Base-by-base conservation (phyloP, 2,329 filamentous ascomycete species). In the Ophiocordyceps sinensis region DNA sequence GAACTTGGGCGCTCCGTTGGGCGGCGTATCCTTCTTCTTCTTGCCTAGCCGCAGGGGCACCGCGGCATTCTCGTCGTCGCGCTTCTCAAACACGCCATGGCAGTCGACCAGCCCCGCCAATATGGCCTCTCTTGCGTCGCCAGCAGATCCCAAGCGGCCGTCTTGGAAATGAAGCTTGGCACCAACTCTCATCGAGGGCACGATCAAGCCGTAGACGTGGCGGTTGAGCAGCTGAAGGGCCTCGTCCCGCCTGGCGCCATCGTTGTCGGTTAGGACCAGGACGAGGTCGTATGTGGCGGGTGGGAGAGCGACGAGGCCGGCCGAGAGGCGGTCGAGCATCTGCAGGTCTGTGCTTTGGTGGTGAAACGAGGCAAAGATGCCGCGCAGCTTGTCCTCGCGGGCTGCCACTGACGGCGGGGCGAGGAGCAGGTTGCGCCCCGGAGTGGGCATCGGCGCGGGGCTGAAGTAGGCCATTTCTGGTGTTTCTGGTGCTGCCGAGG, bases 321-420 rank as follows among this genome's bases (percentile, higher is more conserved):
- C 75, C 2, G 84, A 78, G 34, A 98, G 75, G 40, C 91, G 85
- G 65, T 98, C 91, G 46, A 98, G 82, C 91, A 98, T 98, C 62
- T 96, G 91, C 41, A 98, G 71, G 57, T 98, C 91, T 46, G 87
- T 89, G 37, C 73, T 68, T 47, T 72, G 66, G 56, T 86, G 81
- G 60, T 91, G 79, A 65, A 85, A 79, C 43, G 77, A 68, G 44
- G 77, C 70, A 53, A 94, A 75, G 46, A 91, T 70, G 49, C 68
- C 66, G 48, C 77, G 74, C 49, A 96, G 72, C 53, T 78, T 78
- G 50, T 85, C 80, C 50, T 88, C 85, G 62, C 94, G 82, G 42
- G 85, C 77, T 50, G 91, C 82, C 53, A 96, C 75, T 21, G 87
- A 94, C 12, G 91, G 88, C 41, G 91, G 89, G 28, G 89, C 87